Conservation (phyloP, 306 rosid genomes). For the Casuarina cunninghamiana region DNA sequence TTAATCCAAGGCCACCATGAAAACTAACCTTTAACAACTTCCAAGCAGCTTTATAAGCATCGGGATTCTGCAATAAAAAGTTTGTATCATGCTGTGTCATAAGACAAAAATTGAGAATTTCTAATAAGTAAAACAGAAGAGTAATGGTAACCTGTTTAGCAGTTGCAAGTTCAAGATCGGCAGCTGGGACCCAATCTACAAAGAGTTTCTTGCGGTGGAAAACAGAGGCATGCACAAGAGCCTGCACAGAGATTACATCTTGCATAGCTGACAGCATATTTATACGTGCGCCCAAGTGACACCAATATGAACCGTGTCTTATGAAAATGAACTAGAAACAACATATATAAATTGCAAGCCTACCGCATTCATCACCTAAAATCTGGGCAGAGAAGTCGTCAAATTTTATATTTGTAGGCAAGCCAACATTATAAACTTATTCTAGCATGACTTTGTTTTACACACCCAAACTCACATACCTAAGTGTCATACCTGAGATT, state of each 20-base stretch:
- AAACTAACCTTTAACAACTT: slow-evolving; percentile 68
- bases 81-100: slow-evolving; percentile 1
- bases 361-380: not conserved
- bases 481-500: too few relatives aligned
- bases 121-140: not conserved
- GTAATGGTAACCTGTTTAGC: slow-evolving; percentile 45
- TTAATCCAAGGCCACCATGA: not conserved
- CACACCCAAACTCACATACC: too few relatives aligned
- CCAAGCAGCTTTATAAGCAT: slow-evolving; percentile 70
- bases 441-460: not conserved
- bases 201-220: slow-evolving; percentile 50
- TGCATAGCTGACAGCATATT: slow-evolving; percentile 14
- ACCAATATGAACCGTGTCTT: slow-evolving; percentile 1
- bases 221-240: slow-evolving; percentile 82
- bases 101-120: slow-evolving; percentile 1
- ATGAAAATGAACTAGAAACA: not conserved
- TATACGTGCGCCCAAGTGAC: not conserved
- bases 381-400: not conserved
- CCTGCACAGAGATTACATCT: slow-evolving; percentile 43
- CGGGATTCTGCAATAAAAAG: slow-evolving; percentile 57
- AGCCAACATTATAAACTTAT: not conserved
- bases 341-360: not conserved
- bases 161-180: slow-evolving; percentile 69
- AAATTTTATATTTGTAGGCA: not conserved
- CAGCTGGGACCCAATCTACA: slow-evolving; percentile 86